Evolutionary conservation across 2,329 filamentous ascomycete genomes (phyloP), one percentile per base, ranked within the genome.

Genomic region (Aureobasidium musti): DNA sequence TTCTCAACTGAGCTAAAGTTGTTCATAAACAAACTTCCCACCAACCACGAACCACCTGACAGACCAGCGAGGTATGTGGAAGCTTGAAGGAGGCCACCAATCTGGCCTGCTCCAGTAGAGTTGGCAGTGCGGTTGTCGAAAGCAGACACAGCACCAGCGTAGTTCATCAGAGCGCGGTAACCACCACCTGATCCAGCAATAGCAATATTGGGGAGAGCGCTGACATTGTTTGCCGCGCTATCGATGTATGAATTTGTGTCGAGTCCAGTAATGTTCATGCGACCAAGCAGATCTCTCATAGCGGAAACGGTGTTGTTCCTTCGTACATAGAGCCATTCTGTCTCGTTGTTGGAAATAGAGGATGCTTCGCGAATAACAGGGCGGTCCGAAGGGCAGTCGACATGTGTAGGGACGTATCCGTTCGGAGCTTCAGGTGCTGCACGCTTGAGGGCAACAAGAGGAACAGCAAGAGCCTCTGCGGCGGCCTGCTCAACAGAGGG

Each of bases 101-200:
- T 81, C 56, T 92, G 89, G 4, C 91, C 91, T 3, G 79, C 73
- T 8, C 73, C 78, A 0, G 86, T 89, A 2, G 87, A 81, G 65
- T 86, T 85, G 0, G 81, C 75, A 0, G 90, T 92, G 23, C 92
- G 86, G 71, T 79, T 85, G 76, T 97, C 92, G 70, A 92, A 93
- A 0, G 92, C 92, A 35, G 90, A 86, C 19, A 96, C 72, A 50
- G 89, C 89, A 68, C 92, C 92, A 19, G 89, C 92, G 43, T 91
- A 92, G 74, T 90, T 94, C 80, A 93, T 82, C 80, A 96, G 82
- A n/a, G 92, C 92, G 66, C 92, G 84, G 76, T 95, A 96, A 41
- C 92, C 92, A 74, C 92, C 92, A 14, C 92, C 92, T 0, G 91
- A 95, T 52, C 90, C 81, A 13, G 92, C 91, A 69, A 96, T 85